Conservation (phyloP, 176 grass and related monocot species). For the Carex scoparia region DNA sequence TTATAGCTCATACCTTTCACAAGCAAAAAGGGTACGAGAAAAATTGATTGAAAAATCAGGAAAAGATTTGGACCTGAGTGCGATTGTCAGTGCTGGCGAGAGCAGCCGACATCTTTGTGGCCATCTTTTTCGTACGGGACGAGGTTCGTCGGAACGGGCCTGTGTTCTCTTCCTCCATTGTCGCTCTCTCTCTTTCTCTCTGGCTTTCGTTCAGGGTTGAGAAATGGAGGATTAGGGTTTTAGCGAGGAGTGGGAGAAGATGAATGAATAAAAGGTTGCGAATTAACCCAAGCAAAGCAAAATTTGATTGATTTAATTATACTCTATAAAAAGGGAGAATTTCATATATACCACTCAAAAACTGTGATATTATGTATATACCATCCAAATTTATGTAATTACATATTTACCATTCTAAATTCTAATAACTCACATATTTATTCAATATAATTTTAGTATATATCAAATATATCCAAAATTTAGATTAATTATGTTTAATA, state of each 20-base stretch:
- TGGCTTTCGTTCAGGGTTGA: not conserved
- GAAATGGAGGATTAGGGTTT: not conserved
- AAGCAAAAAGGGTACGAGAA: not conserved
- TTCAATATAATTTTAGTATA: too few species aligned
- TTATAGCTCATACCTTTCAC: not conserved
- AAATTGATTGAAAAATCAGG: not conserved
- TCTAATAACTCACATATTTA: too few species aligned
- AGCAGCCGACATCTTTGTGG: conserved; percentile 69
- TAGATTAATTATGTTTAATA: too few species aligned
- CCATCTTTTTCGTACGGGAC: conserved; percentile 65
- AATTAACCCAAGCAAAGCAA: too few species aligned
- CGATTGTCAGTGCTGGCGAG: conserved; percentile 87
- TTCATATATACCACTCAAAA: too few species aligned
- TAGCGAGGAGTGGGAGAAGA: not conserved
- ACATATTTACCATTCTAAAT: too few species aligned
- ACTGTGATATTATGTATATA: too few species aligned
- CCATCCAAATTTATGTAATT: too few species aligned
- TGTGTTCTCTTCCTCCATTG: conserved; percentile 60
- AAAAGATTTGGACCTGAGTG: conserved; percentile 40
- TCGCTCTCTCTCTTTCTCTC: conserved; percentile 25
- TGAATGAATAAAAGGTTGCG: too few species aligned
- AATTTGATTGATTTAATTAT: too few species aligned
- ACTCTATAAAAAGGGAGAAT: too few species aligned
- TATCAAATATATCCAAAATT: too few species aligned
- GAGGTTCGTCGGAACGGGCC: conserved; percentile 79